Percentiles rank a stretch among this genome's conserved stretches.
Conservation (phyloP, 2,329 filamentous ascomycete species). For the Exophiala sideris region DNA sequence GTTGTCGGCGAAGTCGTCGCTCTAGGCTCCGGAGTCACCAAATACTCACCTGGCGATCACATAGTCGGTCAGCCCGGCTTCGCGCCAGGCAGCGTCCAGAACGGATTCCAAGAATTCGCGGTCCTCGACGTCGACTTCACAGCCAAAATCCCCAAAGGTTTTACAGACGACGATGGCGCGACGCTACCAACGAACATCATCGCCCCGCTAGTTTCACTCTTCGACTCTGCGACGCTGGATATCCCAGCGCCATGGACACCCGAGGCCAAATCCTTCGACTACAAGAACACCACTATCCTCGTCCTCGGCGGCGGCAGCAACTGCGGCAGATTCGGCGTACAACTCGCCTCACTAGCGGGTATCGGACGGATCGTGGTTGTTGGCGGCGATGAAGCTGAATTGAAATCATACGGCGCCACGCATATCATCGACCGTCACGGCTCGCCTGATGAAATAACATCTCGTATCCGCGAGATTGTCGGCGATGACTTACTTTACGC, state of each 20-base stretch:
- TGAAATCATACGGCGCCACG: constrained; percentile 39
- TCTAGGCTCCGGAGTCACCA: constrained; percentile 29
- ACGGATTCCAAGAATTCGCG: constrained; percentile 41
- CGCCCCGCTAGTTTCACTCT: constrained; percentile 36
- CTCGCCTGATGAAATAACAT: constrained; percentile 30
- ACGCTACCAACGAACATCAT: constrained; percentile 39
- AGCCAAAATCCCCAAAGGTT: constrained; percentile 34
- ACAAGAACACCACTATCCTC: constrained; percentile 22
- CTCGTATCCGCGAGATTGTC: constrained; percentile 35
- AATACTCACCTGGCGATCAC: constrained; percentile 32
- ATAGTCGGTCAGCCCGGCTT: constrained; percentile 32
- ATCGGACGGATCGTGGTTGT: constrained; percentile 41
- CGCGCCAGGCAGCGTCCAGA: constrained; percentile 1
- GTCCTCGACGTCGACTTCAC: constrained; percentile 32
- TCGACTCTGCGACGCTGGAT: constrained; percentile 33
- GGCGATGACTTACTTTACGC: constrained; percentile 41
- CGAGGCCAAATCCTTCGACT: constrained; percentile 23
- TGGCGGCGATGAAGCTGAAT: constrained; percentile 32
- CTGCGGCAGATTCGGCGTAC: constrained; percentile 28
- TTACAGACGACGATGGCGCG: constrained; percentile 37
- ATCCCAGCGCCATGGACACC: constrained; percentile 26
- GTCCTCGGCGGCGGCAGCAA: constrained; percentile 31
- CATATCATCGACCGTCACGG: constrained; percentile 42
- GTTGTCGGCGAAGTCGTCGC: constrained; percentile 35
- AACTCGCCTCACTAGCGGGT: constrained; percentile 30